A percentile compares a stretch with the other conserved stretches of the same genome.
Conservation (phyloP, 805 yeast genomes). For the fission yeast (Schizosaccharomyces pombe) region DNA sequence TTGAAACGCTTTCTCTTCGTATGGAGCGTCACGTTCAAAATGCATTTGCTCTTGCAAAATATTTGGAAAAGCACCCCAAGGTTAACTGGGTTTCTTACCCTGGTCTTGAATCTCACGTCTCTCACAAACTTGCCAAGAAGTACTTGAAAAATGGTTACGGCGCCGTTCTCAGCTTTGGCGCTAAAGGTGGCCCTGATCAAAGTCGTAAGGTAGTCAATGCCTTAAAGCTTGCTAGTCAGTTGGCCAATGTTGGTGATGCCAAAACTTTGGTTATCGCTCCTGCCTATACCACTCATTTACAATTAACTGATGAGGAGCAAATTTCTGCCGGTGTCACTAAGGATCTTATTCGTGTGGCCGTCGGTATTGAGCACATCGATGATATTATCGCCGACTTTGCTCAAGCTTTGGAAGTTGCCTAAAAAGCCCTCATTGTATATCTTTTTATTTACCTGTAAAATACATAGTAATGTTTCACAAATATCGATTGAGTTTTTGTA, state of each 20-base stretch:
- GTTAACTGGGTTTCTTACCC: slow-evolving; percentile 84
- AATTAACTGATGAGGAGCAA: slow-evolving; percentile 63
- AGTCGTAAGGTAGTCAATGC: slow-evolving; percentile 67
- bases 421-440: not conserved
- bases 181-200: slow-evolving; percentile 36
- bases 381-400: slow-evolving; percentile 78
- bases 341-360: slow-evolving; percentile 5
- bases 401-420: slow-evolving; percentile 39
- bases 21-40: slow-evolving; percentile 79
- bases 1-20: slow-evolving; percentile 81
- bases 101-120: slow-evolving; percentile 58
- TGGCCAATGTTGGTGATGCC: slow-evolving; percentile 93
- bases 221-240: slow-evolving; percentile 66
- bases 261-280: slow-evolving; percentile 92
- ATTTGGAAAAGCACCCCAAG: slow-evolving; percentile 43
- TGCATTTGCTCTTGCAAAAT: slow-evolving; percentile 56
- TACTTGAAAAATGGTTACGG: slow-evolving; percentile 66
- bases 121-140: slow-evolving; percentile 62
- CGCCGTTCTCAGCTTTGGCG: slow-evolving; percentile 74
- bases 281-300: slow-evolving; percentile 87
- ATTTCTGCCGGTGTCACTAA: slow-evolving; percentile 70
- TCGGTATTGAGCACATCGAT: slow-evolving; percentile 6
- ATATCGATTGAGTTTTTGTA: too few relatives aligned
- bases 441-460: too few relatives aligned
- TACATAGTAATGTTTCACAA: too few relatives aligned